Conservation (phyloP, 257 asterid species). For the Paraleonurus japonicus region DNA sequence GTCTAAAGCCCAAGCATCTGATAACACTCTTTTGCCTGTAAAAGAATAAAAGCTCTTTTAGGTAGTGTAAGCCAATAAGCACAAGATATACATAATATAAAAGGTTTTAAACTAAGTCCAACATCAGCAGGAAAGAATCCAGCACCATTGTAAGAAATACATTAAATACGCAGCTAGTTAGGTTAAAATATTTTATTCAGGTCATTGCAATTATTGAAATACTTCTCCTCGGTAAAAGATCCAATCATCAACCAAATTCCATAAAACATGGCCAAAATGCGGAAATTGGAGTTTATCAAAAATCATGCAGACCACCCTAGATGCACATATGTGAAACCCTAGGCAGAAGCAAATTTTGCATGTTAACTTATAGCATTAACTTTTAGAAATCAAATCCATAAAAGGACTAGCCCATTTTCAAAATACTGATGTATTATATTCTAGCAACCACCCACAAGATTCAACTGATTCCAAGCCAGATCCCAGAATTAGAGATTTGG, state of each 20-base stretch:
- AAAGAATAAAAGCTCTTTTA: constrained; percentile 21
- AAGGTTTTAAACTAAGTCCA: constrained; percentile 6
- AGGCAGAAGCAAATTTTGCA: background rate
- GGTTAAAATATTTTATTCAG: background rate
- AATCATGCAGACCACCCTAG: constrained; percentile 7
- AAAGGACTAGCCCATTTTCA: constrained; percentile 1
- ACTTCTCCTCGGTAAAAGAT: background rate
- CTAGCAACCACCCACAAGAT: background rate
- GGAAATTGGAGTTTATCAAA: background rate
- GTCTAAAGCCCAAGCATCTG: constrained; percentile 99
- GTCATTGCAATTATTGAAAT: background rate
- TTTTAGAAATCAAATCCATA: constrained; percentile 3
- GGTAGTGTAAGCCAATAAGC: constrained; percentile 18
- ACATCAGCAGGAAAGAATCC: background rate
- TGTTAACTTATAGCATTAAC: background rate
- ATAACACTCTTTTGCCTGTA: constrained; percentile 86
- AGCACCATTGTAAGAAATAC: constrained; percentile 1
- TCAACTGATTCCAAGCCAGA: constrained; percentile 9
- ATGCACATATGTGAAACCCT: constrained; percentile 6
- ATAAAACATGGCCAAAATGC: background rate
- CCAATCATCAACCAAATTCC: constrained; percentile 1
- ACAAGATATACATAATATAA: constrained; percentile 1
- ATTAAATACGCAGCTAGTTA: background rate
- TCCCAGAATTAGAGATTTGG: constrained; percentile 6
- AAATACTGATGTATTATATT: constrained; percentile 1